phyloP scores from a whole-genome alignment of 345 rosid genomes.

The Moricandia arvensis region DNA sequence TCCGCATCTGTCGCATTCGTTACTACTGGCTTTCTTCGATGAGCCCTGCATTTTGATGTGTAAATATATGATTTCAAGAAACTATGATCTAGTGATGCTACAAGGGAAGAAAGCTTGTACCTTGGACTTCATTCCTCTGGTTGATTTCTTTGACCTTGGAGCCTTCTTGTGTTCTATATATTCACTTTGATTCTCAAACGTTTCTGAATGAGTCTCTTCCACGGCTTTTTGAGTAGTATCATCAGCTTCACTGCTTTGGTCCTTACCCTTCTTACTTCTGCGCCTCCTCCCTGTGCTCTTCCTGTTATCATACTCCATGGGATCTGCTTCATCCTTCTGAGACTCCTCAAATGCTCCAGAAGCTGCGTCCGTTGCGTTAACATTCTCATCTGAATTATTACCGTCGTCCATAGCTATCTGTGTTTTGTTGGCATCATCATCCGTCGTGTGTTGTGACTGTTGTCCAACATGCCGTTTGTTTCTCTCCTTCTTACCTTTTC shows the following conservation, averaged over 20 bases:
- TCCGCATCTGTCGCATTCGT: conserved; percentile 72
- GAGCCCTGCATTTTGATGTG: conserved; percentile 49
- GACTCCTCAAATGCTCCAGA: conserved; percentile 26
- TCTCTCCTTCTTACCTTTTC: conserved; percentile 50
- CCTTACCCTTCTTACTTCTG: conserved; percentile 34
- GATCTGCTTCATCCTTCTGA: conserved; percentile 28
- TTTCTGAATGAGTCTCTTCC: conserved; percentile 16
- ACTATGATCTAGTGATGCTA: conserved; percentile 6
- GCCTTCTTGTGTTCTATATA: conserved; percentile 44
- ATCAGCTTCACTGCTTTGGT: conserved; percentile 33
- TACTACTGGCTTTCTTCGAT: conserved; percentile 46
- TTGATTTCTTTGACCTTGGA: conserved; percentile 51
- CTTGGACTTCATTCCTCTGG: conserved; percentile 83
- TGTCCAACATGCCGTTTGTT: conserved; percentile 40
- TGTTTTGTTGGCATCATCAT: conserved; percentile 34
- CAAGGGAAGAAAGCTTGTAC: conserved; percentile 38
- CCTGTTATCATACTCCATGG: conserved; percentile 31
- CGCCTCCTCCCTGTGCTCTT: conserved; percentile 39
- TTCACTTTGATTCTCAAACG: conserved; percentile 29
- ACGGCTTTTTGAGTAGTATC: conserved; percentile 31
- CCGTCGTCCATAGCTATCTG: conserved; percentile 33
- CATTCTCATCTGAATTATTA: conserved; percentile 28
- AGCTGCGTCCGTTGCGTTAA: conserved; percentile 32
- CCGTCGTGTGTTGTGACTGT: conserved; percentile 32
- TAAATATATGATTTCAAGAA: not conserved